phyloP scores from a whole-genome alignment of 2,329 filamentous ascomycete genomes.

The Celoporthe dispersa region DNA sequence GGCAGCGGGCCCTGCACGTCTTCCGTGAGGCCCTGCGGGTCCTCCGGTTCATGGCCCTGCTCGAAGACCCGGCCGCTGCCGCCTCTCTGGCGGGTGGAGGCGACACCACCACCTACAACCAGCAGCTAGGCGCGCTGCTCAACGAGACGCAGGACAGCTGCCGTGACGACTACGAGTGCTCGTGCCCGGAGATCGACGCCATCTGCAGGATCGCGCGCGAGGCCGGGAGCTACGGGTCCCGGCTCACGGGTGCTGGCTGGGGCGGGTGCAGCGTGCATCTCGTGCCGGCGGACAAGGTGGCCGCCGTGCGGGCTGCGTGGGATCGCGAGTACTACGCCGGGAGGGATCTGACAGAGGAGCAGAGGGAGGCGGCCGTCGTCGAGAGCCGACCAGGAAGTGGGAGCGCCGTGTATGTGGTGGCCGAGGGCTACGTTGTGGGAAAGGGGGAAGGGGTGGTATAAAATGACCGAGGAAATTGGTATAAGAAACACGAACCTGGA shows the following conservation, averaged over 20 bases:
- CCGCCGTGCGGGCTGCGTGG: conserved; percentile 76
- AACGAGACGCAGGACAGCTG: conserved; percentile 91
- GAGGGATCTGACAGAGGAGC: conserved; percentile 68
- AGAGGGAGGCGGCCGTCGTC: conserved; percentile 78
- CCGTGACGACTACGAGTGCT: conserved; percentile 86
- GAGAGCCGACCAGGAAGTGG: conserved; percentile 86
- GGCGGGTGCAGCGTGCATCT: conserved; percentile 95
- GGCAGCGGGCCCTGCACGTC: conserved; percentile 87
- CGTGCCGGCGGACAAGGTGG: conserved; percentile 81
- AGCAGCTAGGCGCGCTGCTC: conserved; percentile 77
- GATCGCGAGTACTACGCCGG: conserved; percentile 81
- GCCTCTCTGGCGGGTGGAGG: conserved; percentile 52
- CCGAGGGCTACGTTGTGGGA: conserved; percentile 32
- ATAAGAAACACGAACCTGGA: not conserved
- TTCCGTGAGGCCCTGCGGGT: conserved; percentile 89
- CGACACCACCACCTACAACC: conserved; percentile 65
- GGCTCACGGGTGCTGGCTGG: conserved; percentile 94
- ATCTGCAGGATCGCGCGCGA: conserved; percentile 79
- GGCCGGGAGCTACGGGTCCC: conserved; percentile 81
- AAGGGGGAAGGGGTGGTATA: not conserved
- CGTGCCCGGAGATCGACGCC: conserved; percentile 87
- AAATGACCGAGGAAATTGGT: not conserved
- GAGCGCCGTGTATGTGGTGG: conserved; percentile 57
- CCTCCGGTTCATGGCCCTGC: conserved; percentile 77
- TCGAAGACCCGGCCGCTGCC: conserved; percentile 58